Conservation (phyloP, 768 basidiomycete species). For the Flagelloscypha sp. region DNA sequence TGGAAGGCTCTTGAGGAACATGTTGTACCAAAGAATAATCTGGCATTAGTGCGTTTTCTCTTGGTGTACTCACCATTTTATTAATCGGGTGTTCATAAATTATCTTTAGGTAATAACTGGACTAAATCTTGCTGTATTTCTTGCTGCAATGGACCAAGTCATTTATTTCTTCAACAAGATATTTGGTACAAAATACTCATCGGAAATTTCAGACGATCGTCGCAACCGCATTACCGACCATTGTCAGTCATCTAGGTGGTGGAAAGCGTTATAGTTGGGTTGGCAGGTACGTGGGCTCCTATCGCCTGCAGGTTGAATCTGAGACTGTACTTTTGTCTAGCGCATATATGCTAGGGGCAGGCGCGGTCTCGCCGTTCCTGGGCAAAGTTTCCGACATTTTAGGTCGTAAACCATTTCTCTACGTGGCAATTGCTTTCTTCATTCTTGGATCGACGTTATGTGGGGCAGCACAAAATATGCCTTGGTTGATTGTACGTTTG, state of each 20-base stretch:
- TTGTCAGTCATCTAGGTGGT: constrained; percentile 56
- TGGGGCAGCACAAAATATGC: constrained; percentile 73
- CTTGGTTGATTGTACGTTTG: constrained; percentile 70
- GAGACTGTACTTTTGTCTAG: constrained; percentile 31
- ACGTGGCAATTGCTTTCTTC: constrained; percentile 56
- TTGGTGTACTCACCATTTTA: constrained; percentile 11
- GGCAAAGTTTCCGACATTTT: constrained; percentile 70
- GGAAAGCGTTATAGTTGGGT: constrained; percentile 67
- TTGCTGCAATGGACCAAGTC: constrained; percentile 6
- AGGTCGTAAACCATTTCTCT: constrained; percentile 68
- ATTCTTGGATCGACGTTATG: constrained; percentile 77
- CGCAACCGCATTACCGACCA: constrained; percentile 70
- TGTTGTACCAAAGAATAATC: constrained; percentile 44
- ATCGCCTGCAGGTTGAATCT: too few species aligned
- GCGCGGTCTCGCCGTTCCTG: constrained; percentile 61
- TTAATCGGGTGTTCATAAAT: constrained; percentile 7
- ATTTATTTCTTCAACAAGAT: constrained; percentile 6
- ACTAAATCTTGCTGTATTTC: constrained; percentile 1
- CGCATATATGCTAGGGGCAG: constrained; percentile 66
- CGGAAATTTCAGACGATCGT: constrained; percentile 44
- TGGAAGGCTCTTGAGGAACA: constrained; percentile 52
- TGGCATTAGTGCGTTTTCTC: constrained; percentile 30
- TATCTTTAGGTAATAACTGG: background rate
- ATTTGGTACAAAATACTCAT: too few species aligned
- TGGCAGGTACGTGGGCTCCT: constrained; percentile 38